Base-by-base conservation (phyloP, 1,139 yeast genomes). In the Nadsonia commutata region DNA sequence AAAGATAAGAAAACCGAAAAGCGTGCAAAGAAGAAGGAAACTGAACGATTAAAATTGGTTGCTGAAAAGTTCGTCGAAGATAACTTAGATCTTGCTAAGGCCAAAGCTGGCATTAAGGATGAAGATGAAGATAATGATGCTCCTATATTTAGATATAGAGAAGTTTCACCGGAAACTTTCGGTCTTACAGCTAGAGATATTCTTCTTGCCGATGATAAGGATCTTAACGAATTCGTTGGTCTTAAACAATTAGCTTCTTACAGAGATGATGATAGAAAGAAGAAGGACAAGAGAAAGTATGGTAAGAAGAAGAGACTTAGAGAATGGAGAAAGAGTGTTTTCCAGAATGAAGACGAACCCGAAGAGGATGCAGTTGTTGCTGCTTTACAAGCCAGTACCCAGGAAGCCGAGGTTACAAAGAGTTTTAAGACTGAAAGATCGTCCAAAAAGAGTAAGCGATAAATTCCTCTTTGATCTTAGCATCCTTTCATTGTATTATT, bases 191-290 rank as follows among this genome's bases (percentile, higher is more conserved):
- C 93, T 0, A 71, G 94, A 48, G 99, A 93, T 55, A 90, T 93
- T 43, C 67, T 93, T 44, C 65, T 84, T 47, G 99, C 98, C 8
- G 93, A 83, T 56, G 98, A 93, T 58, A 71, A 73, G 48, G 83
- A 81, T 44, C 70, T 93, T 60, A 90, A 90, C 62, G 78, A 76
- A 45, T 86, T 70, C 56, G 80, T 85, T 49, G 94, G 96, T 13
- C 67, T 93, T 52, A 90, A 90, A 67, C 88, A 88, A 60, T 77
- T 90, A 54, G 97, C 97, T 0, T 90, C 97, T 21, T 93, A 83
- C 60, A 75, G 96, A 58, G 76, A 86, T 20, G 73, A 74, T 49
- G 94, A 84, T 47, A 69, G 73, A 52, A 71, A 78, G 51, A 65
- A 71, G 53, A 84, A 80, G 59, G 98, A 93, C 59, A 81, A 77